Evolutionary conservation across 345 rosid species (phyloP).

Genomic region (Ceriops zippeliana): DNA sequence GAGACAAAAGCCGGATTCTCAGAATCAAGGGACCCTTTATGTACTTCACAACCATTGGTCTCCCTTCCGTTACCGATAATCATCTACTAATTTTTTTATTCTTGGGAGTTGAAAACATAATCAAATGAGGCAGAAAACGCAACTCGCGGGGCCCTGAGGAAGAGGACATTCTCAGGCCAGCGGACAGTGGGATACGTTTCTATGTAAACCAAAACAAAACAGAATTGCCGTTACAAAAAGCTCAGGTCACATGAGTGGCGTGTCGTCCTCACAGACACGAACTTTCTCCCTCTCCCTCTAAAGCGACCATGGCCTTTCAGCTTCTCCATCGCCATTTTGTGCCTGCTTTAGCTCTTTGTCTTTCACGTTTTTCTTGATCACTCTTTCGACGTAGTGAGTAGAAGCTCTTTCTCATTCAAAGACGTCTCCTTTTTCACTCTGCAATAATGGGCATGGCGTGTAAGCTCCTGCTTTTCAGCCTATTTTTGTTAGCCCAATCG

Average conservation of each 20-base stretch:
- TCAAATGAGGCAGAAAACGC: neutral
- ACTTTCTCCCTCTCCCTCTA: conserved; percentile 7
- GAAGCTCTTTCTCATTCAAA: neutral
- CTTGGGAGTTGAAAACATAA: no score
- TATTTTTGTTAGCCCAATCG: conserved; percentile 14
- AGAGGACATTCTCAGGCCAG: neutral
- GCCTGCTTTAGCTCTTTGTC: neutral
- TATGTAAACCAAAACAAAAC: conserved; percentile 3
- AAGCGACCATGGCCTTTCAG: conserved; percentile 34
- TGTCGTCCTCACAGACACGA: conserved; percentile 25
- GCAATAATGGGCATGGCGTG: conserved; percentile 25
- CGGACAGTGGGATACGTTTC: no score
- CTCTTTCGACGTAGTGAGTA: neutral
- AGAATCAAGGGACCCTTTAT: conserved; percentile 2
- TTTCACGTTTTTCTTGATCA: neutral
- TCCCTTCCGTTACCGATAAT: neutral
- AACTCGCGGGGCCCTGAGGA: neutral
- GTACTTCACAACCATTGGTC: neutral
- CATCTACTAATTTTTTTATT: no score
- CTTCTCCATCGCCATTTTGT: conserved; percentile 12
- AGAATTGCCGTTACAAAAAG: conserved; percentile 34
- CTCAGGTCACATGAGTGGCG: conserved; percentile 50
- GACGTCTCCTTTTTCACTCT: neutral
- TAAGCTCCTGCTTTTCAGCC: conserved; percentile 15
- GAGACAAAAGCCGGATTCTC: conserved; percentile 27